A percentile compares a stretch with the other conserved stretches of the same genome.
Evolutionary conservation across 169 alveolate genomes (phyloP).

Genomic region (Cryptosporidium meleagridis): DNA sequence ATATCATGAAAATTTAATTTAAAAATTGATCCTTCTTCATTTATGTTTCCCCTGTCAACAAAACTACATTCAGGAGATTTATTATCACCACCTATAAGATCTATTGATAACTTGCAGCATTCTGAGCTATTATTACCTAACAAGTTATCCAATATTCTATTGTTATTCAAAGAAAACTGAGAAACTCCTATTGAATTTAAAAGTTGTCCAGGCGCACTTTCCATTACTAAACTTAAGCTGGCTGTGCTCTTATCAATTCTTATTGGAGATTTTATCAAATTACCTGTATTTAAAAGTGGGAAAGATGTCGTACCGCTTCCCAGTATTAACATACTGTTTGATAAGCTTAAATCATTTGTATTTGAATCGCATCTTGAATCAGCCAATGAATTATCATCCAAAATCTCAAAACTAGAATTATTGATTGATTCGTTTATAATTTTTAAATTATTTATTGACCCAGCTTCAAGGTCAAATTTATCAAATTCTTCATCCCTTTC

Average conservation of each 20-base stretch:
- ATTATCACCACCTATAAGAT: constrained; percentile 1
- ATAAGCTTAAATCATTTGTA: background rate
- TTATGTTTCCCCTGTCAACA: background rate
- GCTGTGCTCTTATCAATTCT: constrained; percentile 72
- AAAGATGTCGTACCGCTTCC: constrained; percentile 19
- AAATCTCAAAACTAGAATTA: constrained; percentile 20
- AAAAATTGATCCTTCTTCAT: background rate
- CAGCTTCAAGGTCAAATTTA: constrained; percentile 25
- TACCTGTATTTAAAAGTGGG: constrained; percentile 20
- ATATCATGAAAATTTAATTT: background rate
- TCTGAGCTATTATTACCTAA: background rate
- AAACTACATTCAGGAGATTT: background rate
- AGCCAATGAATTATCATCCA: background rate
- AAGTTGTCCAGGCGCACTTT: constrained; percentile 58
- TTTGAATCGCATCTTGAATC: background rate
- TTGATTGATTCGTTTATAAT: background rate
- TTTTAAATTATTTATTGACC: background rate
- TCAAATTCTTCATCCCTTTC: constrained; percentile 37
- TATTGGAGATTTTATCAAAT: constrained; percentile 47
- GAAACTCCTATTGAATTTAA: constrained; percentile 66
- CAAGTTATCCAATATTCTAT: constrained; percentile 1
- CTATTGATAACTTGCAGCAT: background rate
- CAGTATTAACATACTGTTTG: background rate
- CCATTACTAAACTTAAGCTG: constrained; percentile 49
- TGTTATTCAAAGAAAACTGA: constrained; percentile 1